phyloP scores from a whole-genome alignment of 2,329 filamentous ascomycete species.

The Aureobasidium namibiae region DNA sequence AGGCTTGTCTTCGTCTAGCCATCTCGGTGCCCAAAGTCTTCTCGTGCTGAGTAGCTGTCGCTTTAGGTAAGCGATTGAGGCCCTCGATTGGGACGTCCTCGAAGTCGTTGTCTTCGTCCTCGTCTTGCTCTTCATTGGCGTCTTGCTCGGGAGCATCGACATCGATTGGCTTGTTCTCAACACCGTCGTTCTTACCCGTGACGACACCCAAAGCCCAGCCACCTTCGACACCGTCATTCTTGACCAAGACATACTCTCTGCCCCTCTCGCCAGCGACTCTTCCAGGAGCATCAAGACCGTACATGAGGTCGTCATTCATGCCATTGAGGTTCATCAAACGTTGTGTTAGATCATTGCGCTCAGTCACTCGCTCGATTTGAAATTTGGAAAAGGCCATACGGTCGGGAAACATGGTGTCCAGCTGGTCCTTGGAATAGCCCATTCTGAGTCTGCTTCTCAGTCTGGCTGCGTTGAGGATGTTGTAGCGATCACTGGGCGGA shows the following conservation, averaged over 20 bases:
- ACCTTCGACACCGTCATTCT: constrained; percentile 89
- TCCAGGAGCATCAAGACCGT: constrained; percentile 51
- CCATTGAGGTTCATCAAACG: constrained; percentile 89
- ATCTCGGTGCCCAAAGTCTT: constrained; percentile 1
- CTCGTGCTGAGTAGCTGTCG: constrained; percentile 24
- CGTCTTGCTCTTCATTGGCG: constrained; percentile 44
- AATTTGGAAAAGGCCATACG: constrained; percentile 95
- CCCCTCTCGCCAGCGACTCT: constrained; percentile 78
- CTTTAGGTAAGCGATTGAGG: constrained; percentile 70
- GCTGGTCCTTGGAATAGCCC: constrained; percentile 92
- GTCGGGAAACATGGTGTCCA: constrained; percentile 94
- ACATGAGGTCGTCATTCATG: constrained; percentile 69
- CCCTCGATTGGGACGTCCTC: constrained; percentile 91
- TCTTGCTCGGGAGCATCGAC: constrained; percentile 58
- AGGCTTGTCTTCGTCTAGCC: constrained; percentile 37
- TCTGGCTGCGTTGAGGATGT: constrained; percentile 90
- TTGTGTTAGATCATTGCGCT: constrained; percentile 91
- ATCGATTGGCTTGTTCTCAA: constrained; percentile 83
- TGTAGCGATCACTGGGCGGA: constrained; percentile 85
- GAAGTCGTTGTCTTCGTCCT: constrained; percentile 67
- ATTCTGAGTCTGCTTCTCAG: constrained; percentile 82
- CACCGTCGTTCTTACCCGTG: constrained; percentile 68
- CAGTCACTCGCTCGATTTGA: constrained; percentile 87
- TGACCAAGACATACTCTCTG: constrained; percentile 90
- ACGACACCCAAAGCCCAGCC: constrained; percentile 96